These are phyloP conservation scores for Zopfia rhizophila DNA, from an alignment of 2,329 filamentous ascomycete genomes.

Conservation along the genomic window DNA sequence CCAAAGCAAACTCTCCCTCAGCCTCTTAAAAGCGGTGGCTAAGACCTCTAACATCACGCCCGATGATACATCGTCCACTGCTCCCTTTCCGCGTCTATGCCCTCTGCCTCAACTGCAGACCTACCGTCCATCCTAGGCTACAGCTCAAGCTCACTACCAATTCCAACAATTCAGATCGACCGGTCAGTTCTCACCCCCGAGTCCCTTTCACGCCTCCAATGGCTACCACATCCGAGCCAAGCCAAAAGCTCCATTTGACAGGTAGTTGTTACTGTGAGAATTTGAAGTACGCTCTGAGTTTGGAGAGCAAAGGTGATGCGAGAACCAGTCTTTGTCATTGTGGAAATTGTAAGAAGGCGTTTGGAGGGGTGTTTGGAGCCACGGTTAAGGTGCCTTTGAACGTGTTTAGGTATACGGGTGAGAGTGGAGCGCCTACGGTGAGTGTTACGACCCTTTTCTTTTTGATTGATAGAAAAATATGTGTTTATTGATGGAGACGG, in stretches of 20 bases:
- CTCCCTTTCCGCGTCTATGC: too few species aligned
- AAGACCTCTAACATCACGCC: too few species aligned
- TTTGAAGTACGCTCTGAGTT: slow-evolving; percentile 58
- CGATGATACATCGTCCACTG: too few species aligned
- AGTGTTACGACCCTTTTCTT: slow-evolving; percentile 10
- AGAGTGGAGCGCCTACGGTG: slow-evolving; percentile 24
- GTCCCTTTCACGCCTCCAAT: too few species aligned
- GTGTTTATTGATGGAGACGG: slow-evolving; percentile 8
- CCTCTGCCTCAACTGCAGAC: too few species aligned
- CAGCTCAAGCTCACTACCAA: too few species aligned
- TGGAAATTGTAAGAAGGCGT: slow-evolving; percentile 64
- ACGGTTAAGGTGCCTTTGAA: slow-evolving; percentile 62
- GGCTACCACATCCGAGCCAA: too few species aligned
- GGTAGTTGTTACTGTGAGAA: slow-evolving; percentile 62
- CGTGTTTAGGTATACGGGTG: slow-evolving; percentile 52
- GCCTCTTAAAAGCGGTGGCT: too few species aligned
- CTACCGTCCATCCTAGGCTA: too few species aligned
- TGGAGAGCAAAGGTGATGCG: slow-evolving; percentile 59
- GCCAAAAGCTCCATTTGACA: slow-evolving; percentile 39
- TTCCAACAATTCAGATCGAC: too few species aligned
- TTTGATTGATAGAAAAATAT: neutral
- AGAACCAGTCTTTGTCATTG: slow-evolving; percentile 65
- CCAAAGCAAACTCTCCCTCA: too few species aligned
- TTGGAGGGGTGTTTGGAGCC: slow-evolving; percentile 63
- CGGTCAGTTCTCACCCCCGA: too few species aligned